phyloP scores from a whole-genome alignment of 139 green algal genomes.

The Tetradesmus obliquus region DNA sequence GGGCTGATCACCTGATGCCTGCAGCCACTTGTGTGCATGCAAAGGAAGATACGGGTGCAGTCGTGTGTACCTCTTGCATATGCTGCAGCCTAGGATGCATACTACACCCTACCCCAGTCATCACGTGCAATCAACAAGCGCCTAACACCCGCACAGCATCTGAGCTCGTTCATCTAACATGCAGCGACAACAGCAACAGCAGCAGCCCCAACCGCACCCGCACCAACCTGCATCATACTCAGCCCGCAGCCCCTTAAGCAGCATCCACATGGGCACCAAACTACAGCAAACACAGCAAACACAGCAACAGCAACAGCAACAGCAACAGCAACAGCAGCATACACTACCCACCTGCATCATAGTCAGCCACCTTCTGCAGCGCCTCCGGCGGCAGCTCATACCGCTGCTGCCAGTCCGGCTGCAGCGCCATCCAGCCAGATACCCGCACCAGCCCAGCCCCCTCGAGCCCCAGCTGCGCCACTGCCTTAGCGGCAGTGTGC shows the following conservation, averaged over 20 bases:
- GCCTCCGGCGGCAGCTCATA: slow-evolving; percentile 22
- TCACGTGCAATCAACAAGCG: too few relatives aligned
- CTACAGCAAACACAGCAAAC: not conserved
- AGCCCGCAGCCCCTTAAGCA: too few relatives aligned
- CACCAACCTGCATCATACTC: too few relatives aligned
- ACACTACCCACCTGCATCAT: not conserved
- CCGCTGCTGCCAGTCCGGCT: slow-evolving; percentile 33
- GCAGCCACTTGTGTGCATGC: not conserved
- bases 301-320: not conserved
- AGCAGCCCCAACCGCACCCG: too few relatives aligned
- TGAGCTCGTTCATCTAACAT: too few relatives aligned
- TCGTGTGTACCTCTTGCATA: not conserved
- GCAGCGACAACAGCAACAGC: too few relatives aligned
- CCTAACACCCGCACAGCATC: too few relatives aligned
- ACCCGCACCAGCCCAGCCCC: slow-evolving; percentile 69
- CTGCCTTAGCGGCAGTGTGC: slow-evolving; percentile 64
- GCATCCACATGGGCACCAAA: too few relatives aligned
- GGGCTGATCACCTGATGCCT: not conserved
- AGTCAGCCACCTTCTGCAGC: slow-evolving; percentile 30
- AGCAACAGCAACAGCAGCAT: not conserved
- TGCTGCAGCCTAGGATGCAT: too few relatives aligned
- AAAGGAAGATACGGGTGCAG: not conserved
- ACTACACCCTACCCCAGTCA: too few relatives aligned
- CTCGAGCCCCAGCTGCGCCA: slow-evolving; percentile 66
- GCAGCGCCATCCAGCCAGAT: slow-evolving; percentile 71